These are phyloP conservation scores for Detonula confervacea DNA, from an alignment of 352 stramenopile genomes.

Conservation along the genomic window DNA sequence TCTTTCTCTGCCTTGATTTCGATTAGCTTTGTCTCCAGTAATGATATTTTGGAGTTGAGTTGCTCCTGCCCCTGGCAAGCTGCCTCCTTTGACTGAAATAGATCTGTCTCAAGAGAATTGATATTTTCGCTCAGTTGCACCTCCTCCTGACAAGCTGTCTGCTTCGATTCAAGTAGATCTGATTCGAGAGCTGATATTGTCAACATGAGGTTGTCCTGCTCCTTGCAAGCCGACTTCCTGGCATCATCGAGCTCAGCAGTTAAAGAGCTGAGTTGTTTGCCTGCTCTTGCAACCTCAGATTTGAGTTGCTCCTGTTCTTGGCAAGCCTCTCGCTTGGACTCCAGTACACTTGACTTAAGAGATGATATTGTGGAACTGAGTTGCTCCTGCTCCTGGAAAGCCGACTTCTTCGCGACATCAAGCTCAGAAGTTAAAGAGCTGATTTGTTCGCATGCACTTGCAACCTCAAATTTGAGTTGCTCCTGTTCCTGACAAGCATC, in stretches of 20 bases:
- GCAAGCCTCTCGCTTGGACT: not conserved
- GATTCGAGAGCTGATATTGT: not conserved
- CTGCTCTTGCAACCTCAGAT: not conserved
- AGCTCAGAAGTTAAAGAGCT: not conserved
- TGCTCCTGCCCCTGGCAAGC: not conserved
- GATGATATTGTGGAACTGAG: not conserved
- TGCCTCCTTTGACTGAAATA: not conserved
- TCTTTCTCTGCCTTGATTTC: too few species aligned
- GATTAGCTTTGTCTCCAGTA: slow-evolving; percentile 10
- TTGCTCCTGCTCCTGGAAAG: not conserved
- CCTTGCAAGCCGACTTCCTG: not conserved
- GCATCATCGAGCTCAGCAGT: not conserved
- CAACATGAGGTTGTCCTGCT: not conserved
- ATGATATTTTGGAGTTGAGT: not conserved
- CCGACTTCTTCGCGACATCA: not conserved
- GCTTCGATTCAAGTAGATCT: not conserved
- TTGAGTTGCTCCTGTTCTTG: not conserved
- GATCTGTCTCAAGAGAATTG: not conserved
- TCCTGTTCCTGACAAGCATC: not conserved
- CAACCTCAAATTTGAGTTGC: not conserved
- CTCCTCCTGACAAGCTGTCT: not conserved
- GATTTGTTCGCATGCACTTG: not conserved
- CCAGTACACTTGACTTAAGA: not conserved
- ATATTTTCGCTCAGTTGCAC: not conserved
- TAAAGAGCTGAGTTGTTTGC: not conserved